phyloP scores from a whole-genome alignment of 129 eudicot genomes.

The Oenanthe sinensis region DNA sequence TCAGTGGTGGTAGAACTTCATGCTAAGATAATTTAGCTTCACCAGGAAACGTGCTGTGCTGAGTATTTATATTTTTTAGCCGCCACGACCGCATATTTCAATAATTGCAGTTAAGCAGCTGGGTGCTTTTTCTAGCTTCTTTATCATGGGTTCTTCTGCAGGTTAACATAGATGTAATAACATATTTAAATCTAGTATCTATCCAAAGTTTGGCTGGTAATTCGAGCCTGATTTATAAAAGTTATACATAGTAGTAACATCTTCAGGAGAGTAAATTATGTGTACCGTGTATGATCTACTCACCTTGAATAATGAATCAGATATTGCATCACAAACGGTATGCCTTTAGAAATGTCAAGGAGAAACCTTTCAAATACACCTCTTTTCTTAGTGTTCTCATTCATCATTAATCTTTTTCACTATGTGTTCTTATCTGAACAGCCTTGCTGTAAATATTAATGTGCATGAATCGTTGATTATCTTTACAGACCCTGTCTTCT shows the following conservation, averaged over 20 bases:
- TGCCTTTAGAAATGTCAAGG: neutral
- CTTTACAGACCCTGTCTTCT: slow-evolving; percentile 67
- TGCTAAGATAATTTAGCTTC: too few species aligned
- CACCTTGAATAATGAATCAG: neutral
- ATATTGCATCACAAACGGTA: neutral
- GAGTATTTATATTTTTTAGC: too few species aligned
- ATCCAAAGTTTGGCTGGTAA: neutral
- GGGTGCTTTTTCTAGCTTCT: neutral
- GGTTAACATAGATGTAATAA: neutral
- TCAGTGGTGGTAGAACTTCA: neutral
- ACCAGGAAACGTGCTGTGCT: too few species aligned
- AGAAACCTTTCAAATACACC: neutral
- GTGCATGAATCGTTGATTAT: neutral
- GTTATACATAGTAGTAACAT: neutral
- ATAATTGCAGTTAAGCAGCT: too few species aligned
- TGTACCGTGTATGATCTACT: neutral
- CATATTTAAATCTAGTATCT: neutral
- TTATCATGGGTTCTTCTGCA: neutral
- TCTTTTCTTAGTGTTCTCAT: neutral
- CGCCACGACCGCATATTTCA: too few species aligned
- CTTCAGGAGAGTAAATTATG: neutral
- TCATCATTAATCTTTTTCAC: neutral
- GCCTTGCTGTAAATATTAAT: neutral
- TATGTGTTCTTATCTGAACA: neutral
- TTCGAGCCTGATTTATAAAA: neutral